Base-by-base conservation (phyloP, 2,329 filamentous ascomycete genomes). In the Cryphonectria naterciae region DNA sequence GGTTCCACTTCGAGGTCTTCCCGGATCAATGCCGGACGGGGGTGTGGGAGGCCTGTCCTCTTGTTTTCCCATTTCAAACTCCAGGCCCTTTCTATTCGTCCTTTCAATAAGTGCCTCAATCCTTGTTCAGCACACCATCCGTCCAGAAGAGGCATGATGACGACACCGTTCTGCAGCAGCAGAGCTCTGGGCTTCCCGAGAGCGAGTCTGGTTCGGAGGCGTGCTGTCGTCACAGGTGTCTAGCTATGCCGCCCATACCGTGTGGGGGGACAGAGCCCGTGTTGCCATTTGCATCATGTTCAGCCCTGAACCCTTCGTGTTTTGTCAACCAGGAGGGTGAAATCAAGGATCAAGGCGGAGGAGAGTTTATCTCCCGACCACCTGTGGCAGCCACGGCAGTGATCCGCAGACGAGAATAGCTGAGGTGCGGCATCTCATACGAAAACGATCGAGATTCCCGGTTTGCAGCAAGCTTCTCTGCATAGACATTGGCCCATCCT, bases 151-250 rank as follows among this genome's bases (percentile, higher is more conserved):
- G 43, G 71, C 62, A 71, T 54, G 56, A 72, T 73, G 72, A 73
- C 72, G 72, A 66, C 72, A 73, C 58, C 60, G 39, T 54, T 49
- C 46, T 35, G 39, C 49, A 39, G 61, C 28, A 52, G 49, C 52
- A 19, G n/a, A 32, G 49, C 58, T 67, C 65, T 37, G 65, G 52
- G 41, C 67, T 13, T 41, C 61, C 49, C 56, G 13, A 60, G 25
- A 49, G 46, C 46, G 65, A 49, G 54, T 46, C 39, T 25, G n/a
- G 37, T 39, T 4, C 25, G 17, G n/a, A 43, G 11, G 61, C 37
- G 61, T 64, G 61, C 62, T 68, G 46, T 69, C 72, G 70, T 69
- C 70, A 69, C 60, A 49, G 22, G 39, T 72, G 58, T 69, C 64
- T 68, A 46, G 65, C 54, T 39, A 69, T 65, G 49, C 1, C 25